phyloP scores from a whole-genome alignment of 108 stramenopile species.

The Cyclotella sp. region DNA sequence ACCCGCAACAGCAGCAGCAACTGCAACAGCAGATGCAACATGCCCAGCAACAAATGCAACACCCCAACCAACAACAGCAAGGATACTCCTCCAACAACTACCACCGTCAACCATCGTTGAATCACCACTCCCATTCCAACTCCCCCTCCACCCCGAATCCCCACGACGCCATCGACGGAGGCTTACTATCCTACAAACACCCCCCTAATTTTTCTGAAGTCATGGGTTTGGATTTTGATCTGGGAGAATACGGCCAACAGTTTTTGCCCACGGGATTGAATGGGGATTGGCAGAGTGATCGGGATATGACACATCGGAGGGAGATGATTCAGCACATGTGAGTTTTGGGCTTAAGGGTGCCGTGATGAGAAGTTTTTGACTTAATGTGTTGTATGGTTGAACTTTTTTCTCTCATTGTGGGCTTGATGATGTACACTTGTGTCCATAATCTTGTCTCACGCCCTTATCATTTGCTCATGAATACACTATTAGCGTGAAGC shows the following conservation, averaged over 20 bases:
- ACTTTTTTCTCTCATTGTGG: neutral
- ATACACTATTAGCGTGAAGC: conserved; percentile 69
- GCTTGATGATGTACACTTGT: neutral
- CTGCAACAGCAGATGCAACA: conserved; percentile 41
- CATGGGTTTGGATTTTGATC: conserved; percentile 29
- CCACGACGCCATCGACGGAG: conserved; percentile 9
- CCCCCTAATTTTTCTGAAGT: conserved; percentile 33
- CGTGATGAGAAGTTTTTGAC: too few relatives aligned
- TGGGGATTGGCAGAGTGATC: conserved; percentile 90
- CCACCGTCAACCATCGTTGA: neutral
- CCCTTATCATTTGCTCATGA: neutral
- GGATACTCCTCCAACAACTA: neutral
- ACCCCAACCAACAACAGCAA: conserved; percentile 25
- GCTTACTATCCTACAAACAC: conserved; percentile 30
- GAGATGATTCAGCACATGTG: conserved; percentile 96
- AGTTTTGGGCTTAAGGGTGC: conserved; percentile 25
- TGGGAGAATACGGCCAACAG: conserved; percentile 39
- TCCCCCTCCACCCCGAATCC: conserved; percentile 14
- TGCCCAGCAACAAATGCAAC: conserved; percentile 30
- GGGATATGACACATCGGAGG: conserved; percentile 84
- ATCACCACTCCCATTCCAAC: conserved; percentile 11
- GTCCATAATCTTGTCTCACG: neutral
- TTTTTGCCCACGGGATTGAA: conserved; percentile 61
- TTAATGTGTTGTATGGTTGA: conserved; percentile 7
- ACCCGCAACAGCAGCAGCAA: conserved; percentile 32